Base-by-base conservation (phyloP, 2,329 filamentous ascomycete genomes). In the Colletotrichum plurivorum region DNA sequence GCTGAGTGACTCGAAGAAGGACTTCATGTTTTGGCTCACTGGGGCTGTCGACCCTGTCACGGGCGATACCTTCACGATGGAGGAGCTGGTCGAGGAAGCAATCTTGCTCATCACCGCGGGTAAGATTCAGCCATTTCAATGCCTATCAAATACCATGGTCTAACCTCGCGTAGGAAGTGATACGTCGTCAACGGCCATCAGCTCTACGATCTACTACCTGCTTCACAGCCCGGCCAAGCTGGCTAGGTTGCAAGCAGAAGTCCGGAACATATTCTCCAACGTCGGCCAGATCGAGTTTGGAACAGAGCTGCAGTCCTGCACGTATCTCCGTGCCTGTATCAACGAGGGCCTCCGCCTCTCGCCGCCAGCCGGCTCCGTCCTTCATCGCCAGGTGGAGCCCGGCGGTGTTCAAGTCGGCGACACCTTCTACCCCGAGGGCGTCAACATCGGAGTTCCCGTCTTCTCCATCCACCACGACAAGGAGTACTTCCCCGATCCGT, bases 21-120 rank as follows among this genome's bases (percentile, higher is more conserved):
- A 65, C 18, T 65, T 65, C 18, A 59, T 65, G 62, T 65, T 59
- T 15, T 65, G 62, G 62, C 62, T 65, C 13, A 65, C 62, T 2
- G 62, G 62, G 1, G 62, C 62, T 15, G 62, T 53, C 6, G 62
- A 65, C 15, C 61, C 62, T 8, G 22, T 46, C 3, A 59, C 48
- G 0, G 54, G 62, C 0, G 62, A 65, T 0, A 59, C 48, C 8
- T 65, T 65, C 15, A 46, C 54, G 2, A 65, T 65, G 62, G 62
- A 65, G 15, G 62, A 65, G 48, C 48, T 65, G 7, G 62, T 65
- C 8, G 62, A 65, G 25, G 62, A 65, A 27, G 62, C 62, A 16
- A 65, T 65, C 5, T n/a, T 65, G 0, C 25, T 65, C n/a, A 65
- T 65, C 9, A 65, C 62, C n/a, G 54, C 62, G 7, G 62, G 62